A percentile compares a stretch with the other conserved stretches of the same genome.
These are phyloP conservation scores for Phytophthora megakarya DNA, from an alignment of 352 stramenopile species.

Conservation along the genomic window DNA sequence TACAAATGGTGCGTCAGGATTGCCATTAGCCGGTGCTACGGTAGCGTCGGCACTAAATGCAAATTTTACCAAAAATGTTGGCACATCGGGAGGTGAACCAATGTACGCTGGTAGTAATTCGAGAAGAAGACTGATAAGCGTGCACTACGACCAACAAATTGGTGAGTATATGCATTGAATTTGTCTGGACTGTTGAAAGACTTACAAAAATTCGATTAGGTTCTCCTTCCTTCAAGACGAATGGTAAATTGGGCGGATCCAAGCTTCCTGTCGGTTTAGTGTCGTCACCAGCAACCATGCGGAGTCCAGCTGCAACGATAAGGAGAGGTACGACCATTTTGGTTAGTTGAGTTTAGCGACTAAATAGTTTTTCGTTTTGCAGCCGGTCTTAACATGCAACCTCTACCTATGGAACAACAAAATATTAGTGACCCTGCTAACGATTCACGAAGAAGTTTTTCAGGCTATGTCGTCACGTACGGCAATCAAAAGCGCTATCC, in stretches of 20 bases:
- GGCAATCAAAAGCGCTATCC: constrained; percentile 58
- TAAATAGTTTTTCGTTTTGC: not conserved
- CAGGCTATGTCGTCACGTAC: constrained; percentile 50
- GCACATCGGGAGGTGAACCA: constrained; percentile 31
- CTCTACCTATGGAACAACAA: constrained; percentile 40
- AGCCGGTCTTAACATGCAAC: constrained; percentile 45
- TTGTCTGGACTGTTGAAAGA: not conserved
- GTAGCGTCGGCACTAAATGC: constrained; percentile 50
- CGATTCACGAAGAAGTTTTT: constrained; percentile 27
- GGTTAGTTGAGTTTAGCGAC: too few species aligned
- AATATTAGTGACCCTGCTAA: constrained; percentile 4
- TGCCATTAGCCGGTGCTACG: constrained; percentile 44
- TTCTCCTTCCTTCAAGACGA: constrained; percentile 24
- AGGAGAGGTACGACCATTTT: constrained; percentile 34
- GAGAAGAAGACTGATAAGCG: constrained; percentile 50
- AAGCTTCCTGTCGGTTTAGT: constrained; percentile 48
- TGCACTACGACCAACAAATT: constrained; percentile 62
- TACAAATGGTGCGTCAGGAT: too few species aligned
- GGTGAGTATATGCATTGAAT: constrained; percentile 22
- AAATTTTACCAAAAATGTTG: constrained; percentile 25
- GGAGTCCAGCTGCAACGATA: constrained; percentile 30
- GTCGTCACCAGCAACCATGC: constrained; percentile 54
- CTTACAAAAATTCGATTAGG: constrained; percentile 8
- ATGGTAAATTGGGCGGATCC: constrained; percentile 14
- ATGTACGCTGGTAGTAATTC: constrained; percentile 41